Base-by-base conservation (phyloP, 2,329 filamentous ascomycete species). In the Aspergillus thermomutatus region DNA sequence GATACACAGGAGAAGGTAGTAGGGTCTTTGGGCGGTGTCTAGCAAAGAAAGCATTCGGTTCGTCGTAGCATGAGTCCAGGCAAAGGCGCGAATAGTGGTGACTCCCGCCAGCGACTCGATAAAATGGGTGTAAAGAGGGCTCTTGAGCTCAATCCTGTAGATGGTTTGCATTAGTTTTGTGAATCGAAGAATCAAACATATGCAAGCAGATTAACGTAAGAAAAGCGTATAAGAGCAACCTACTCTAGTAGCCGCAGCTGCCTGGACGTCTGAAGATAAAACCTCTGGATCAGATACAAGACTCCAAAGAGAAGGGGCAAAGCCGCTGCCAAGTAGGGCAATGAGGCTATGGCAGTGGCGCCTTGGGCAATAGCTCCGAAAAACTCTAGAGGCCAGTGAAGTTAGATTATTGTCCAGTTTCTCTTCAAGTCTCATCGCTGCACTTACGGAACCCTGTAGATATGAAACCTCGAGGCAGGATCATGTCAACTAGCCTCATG, bases 1-100 rank as follows among this genome's bases (percentile, higher is more conserved):
- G 21, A 78, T 69, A 41, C 73, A 75, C n/a, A 75, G 71, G 11
- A 80, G 66, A 1, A 80, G 71, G 59, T 80, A 81, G 59, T 73
- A 79, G 0, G 79, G 77, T 1, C 68, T 67, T 56, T 80, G 79
- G 6, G 73, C 74, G 25, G 60, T 61, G 53, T 80, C 73, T 7
- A 81, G 69, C 19, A 74, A 58, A 1, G 62, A 52, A 0, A 74
- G 66, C 1, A 72, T 77, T 26, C 48, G 75, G 75, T n/a, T 75
- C 60, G 0, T 71, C 65, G 28, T 77, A 71, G 1, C 26, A 26
- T 69, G 64, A 1, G 64, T 59, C 80, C 80, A 82, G 1, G 73
- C 75, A 54, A 82, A 82, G 0, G 81, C 77, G 7, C 80, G 77
- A 17, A 84, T 77, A 0, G 81, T 83, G 0, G 73, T 60, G 0